Percentiles rank a stretch among this genome's conserved stretches.
Conservation (phyloP, 768 basidiomycete species). For the Collybia sp. region DNA sequence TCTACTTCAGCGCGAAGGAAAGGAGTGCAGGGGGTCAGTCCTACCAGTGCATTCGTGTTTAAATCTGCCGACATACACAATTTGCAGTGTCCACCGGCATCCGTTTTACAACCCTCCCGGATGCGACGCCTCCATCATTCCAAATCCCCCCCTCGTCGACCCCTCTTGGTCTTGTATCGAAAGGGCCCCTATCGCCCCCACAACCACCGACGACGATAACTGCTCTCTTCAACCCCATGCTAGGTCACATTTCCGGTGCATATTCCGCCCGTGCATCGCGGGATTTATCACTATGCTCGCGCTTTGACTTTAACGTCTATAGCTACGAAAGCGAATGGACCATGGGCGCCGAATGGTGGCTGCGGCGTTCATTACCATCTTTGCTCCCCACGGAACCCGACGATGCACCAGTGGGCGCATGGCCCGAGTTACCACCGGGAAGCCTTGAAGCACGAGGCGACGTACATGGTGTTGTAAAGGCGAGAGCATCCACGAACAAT, state of each 20-base stretch:
- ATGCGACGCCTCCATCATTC: slow-evolving; percentile 64
- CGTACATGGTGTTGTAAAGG: slow-evolving; percentile 83
- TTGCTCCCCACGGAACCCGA: slow-evolving; percentile 16
- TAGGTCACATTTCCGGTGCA: slow-evolving; percentile 88
- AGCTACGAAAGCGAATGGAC: slow-evolving; percentile 97
- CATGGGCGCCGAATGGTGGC: slow-evolving; percentile 96
- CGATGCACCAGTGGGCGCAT: neutral
- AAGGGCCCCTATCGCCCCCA: slow-evolving; percentile 27
- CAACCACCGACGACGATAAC: slow-evolving; percentile 95
- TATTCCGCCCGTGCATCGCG: slow-evolving; percentile 86
- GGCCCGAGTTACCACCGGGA: slow-evolving; percentile 5
- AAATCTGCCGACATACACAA: neutral
- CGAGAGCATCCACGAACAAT: slow-evolving; percentile 83
- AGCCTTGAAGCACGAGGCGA: slow-evolving; percentile 23
- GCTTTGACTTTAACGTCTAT: slow-evolving; percentile 96
- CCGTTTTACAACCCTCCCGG: slow-evolving; percentile 90
- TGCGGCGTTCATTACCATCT: slow-evolving; percentile 49
- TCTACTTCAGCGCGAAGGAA: slow-evolving; percentile 92
- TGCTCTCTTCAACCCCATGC: slow-evolving; percentile 92
- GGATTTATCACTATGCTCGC: slow-evolving; percentile 81
- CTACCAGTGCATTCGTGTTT: neutral
- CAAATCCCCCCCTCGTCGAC: slow-evolving; percentile 35
- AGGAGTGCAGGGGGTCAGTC: slow-evolving; percentile 86
- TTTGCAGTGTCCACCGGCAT: slow-evolving; percentile 82
- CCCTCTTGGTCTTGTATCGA: slow-evolving; percentile 25